phyloP scores from a whole-genome alignment of 2,329 filamentous ascomycete species.

The Colletotrichum echinochloae region DNA sequence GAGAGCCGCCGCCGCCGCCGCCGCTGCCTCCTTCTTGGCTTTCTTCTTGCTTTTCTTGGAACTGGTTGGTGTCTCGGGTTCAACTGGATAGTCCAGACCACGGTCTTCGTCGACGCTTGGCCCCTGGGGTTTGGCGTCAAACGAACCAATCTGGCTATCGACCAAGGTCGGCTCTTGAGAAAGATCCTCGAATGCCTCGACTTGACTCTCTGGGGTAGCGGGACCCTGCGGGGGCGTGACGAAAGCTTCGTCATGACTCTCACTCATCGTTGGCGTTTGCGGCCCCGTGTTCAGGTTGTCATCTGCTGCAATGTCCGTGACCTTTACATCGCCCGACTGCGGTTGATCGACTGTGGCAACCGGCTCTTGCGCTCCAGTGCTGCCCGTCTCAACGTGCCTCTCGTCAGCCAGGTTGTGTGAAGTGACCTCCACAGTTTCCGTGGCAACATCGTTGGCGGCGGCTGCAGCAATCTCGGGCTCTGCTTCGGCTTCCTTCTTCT shows the following conservation, averaged over 20 bases:
- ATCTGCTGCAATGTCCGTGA: neutral
- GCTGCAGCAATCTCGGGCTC: neutral
- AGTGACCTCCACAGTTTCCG: neutral
- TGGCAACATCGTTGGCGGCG: neutral
- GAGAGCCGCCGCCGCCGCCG: neutral
- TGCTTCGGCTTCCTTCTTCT: conserved; percentile 40
- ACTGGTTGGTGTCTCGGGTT: conserved; percentile 35
- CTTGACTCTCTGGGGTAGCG: neutral
- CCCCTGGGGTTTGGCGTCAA: conserved; percentile 30
- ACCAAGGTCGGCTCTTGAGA: conserved; percentile 27
- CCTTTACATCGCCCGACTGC: neutral
- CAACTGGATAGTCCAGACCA: conserved; percentile 9
- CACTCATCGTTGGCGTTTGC: conserved; percentile 17
- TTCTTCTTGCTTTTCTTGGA: conserved; percentile 49
- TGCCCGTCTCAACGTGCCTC: neutral
- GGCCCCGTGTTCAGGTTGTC: conserved; percentile 6
- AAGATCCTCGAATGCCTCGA: conserved; percentile 11
- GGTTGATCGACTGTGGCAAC: neutral
- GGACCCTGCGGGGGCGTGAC: conserved; percentile 13
- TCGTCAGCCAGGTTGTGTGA: neutral
- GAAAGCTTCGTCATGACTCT: conserved; percentile 20
- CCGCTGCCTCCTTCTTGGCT: conserved; percentile 39
- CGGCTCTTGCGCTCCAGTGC: neutral
- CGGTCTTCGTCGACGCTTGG: conserved; percentile 20
- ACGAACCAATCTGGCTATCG: conserved; percentile 30